Conservation (phyloP, 306 rosid species). For the Mucuna pruriens region DNA sequence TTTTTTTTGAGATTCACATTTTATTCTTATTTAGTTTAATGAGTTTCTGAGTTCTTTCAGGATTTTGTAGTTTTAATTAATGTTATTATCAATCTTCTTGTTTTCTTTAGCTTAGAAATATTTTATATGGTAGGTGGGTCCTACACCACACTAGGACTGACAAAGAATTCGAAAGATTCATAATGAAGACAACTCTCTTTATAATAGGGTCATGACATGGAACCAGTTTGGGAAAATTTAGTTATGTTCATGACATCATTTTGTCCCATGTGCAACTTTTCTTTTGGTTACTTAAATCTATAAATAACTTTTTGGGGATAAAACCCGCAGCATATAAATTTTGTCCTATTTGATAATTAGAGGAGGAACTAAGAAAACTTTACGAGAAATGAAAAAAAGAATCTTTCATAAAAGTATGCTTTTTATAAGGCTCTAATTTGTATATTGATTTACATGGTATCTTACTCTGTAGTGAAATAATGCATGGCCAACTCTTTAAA, state of each 20-base stretch:
- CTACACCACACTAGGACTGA: background rate
- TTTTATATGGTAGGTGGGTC: background rate
- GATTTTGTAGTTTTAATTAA: too few relatives aligned
- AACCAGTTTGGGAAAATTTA: background rate
- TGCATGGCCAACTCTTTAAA: background rate
- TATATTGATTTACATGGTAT: background rate
- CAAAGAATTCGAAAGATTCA: background rate
- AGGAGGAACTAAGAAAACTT: background rate
- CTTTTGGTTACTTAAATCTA: background rate
- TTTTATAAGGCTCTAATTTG: background rate
- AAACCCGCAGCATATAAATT: background rate
- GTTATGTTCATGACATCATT: too few relatives aligned
- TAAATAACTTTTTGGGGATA: too few relatives aligned
- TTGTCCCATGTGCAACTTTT: background rate
- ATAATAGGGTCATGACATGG: background rate
- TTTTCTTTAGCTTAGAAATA: background rate
- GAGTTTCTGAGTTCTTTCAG: too few relatives aligned
- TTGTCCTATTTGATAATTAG: background rate
- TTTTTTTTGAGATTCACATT: too few relatives aligned
- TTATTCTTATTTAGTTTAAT: too few relatives aligned
- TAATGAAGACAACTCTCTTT: slow-evolving; percentile 2
- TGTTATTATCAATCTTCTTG: too few relatives aligned
- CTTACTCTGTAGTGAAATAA: background rate
- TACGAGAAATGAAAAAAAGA: too few relatives aligned
- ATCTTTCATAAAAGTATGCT: background rate